These are phyloP conservation scores for Paraconiothyrium brasiliense DNA, from an alignment of 2,329 filamentous ascomycete species.

Conservation along the genomic window DNA sequence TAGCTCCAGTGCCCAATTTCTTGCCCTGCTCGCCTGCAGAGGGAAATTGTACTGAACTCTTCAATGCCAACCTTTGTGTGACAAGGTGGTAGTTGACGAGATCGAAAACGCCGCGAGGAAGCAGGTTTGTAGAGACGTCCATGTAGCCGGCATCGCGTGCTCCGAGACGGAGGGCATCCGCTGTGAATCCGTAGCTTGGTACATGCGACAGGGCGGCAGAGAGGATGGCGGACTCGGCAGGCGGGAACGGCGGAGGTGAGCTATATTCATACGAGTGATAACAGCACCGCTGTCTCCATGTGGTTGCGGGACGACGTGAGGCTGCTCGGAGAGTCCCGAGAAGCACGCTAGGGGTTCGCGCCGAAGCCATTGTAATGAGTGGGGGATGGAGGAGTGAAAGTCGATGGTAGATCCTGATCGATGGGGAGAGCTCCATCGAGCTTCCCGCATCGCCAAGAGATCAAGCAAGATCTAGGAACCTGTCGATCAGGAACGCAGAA, in stretches of 20 bases:
- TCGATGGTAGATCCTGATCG: slow-evolving; percentile 19
- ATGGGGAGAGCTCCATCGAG: slow-evolving; percentile 28
- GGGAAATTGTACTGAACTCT: slow-evolving; percentile 57
- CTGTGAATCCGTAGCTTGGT: slow-evolving; percentile 83
- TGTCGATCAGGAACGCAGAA: slow-evolving; percentile 23
- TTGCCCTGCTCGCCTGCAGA: slow-evolving; percentile 43
- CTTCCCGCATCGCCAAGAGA: slow-evolving; percentile 34
- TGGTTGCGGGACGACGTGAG: slow-evolving; percentile 26
- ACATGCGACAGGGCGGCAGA: slow-evolving; percentile 82
- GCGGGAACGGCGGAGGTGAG: slow-evolving; percentile 68
- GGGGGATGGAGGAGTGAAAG: slow-evolving; percentile 18
- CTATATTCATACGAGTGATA: slow-evolving; percentile 51
- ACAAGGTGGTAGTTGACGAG: slow-evolving; percentile 82
- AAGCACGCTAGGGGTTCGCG: slow-evolving; percentile 35
- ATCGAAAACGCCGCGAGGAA: slow-evolving; percentile 82
- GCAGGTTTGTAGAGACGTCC: slow-evolving; percentile 83
- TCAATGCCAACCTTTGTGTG: slow-evolving; percentile 69
- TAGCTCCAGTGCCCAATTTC: slow-evolving; percentile 64
- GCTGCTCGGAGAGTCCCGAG: slow-evolving; percentile 37
- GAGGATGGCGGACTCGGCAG: slow-evolving; percentile 79
- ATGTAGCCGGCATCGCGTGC: slow-evolving; percentile 86
- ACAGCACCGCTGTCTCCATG: slow-evolving; percentile 29
- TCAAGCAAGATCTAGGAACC: slow-evolving; percentile 1
- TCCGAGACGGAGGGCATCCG: slow-evolving; percentile 75
- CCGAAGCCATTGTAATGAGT: slow-evolving; percentile 40